Conservation (phyloP, 148 eudicot species). For the Nepenthes mirabilis region DNA sequence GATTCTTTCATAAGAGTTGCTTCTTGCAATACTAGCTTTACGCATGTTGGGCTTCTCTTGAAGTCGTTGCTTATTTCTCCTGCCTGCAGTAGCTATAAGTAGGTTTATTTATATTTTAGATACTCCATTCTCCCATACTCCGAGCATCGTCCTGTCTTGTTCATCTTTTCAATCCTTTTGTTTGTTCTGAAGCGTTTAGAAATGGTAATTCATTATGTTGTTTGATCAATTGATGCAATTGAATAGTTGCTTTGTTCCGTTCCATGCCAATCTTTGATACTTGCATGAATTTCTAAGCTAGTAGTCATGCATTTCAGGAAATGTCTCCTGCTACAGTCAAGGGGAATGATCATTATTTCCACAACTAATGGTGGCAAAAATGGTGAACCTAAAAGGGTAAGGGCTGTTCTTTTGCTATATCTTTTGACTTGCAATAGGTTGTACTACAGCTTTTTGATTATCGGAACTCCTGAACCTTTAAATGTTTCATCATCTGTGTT, state of each 20-base stretch:
- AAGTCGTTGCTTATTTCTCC: neutral
- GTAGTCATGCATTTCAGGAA: constrained; percentile 33
- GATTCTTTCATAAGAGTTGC: constrained; percentile 5
- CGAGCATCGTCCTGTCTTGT: too few species aligned
- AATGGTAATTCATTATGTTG: neutral
- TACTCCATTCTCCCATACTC: too few species aligned
- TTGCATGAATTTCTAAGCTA: neutral
- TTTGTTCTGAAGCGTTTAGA: too few species aligned
- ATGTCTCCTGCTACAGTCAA: constrained; percentile 57
- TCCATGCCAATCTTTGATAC: neutral
- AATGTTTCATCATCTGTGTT: too few species aligned
- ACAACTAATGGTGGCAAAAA: constrained; percentile 83
- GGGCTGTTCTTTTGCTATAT: constrained; percentile 1
- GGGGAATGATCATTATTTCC: constrained; percentile 76
- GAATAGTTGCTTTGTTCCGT: neutral
- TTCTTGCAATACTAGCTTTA: constrained; percentile 5
- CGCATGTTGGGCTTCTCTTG: neutral
- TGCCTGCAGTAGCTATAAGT: neutral
- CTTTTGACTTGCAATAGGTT: neutral
- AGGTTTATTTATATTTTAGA: neutral
- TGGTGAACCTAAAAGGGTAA: constrained; percentile 81
- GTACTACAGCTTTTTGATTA: too few species aligned
- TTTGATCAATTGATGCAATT: neutral
- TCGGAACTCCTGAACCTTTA: too few species aligned
- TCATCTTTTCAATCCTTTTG: too few species aligned